Conservation (phyloP, 164 flowering plant species). For the Chloranthus sessilifolius region DNA sequence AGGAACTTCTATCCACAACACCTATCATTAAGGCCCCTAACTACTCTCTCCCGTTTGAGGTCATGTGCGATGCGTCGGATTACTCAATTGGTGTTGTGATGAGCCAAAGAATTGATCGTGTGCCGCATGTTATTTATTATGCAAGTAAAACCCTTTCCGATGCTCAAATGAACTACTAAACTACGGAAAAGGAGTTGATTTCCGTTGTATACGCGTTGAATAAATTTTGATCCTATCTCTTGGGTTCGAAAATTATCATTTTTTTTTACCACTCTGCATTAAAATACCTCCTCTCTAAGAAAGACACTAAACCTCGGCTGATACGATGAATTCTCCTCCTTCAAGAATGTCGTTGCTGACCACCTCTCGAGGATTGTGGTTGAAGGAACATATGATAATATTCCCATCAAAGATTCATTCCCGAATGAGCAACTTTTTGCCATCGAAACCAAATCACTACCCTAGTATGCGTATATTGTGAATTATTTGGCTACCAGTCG, state of each 20-base stretch:
- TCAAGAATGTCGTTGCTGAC: too few species aligned
- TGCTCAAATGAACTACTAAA: conserved; percentile 4
- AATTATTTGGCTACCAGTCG: background rate
- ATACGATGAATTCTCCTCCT: background rate
- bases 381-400: background rate
- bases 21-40: background rate
- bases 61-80: conserved; percentile 16
- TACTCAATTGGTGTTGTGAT: background rate
- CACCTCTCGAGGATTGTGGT: too few species aligned
- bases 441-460: too few species aligned
- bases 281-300: too few species aligned
- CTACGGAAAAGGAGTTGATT: background rate
- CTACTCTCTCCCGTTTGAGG: conserved; percentile 7
- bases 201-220: background rate
- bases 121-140: background rate
- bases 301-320: background rate
- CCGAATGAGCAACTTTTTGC: background rate
- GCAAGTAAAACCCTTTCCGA: background rate
- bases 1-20: background rate
- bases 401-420: background rate
- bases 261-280: background rate
- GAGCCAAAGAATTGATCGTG: background rate
- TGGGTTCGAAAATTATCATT: background rate
- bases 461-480: background rate
- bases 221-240: background rate